Evolutionary conservation across 768 basidiomycete genomes (phyloP), one percentile per base, ranked within the genome.

Genomic region (Boletus reticulatus): DNA sequence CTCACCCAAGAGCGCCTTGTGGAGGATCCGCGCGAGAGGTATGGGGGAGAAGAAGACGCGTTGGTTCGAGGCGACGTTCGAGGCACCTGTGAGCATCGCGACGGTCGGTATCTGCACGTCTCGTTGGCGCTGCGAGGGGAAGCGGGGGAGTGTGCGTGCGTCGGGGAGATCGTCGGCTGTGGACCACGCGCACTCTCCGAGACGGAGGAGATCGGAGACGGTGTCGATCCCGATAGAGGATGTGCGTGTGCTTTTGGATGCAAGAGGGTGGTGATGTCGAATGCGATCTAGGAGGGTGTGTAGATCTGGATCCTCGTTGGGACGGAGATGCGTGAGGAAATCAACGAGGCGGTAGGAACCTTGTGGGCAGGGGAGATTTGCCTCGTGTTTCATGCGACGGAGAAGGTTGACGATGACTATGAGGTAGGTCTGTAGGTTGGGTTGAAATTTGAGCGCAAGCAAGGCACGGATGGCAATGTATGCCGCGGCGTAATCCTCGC

Each of bases 401-500:
- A 72, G 70, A 60, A 83, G 59, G 50, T 69, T 73, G 6, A 74
- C 71, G 32, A 79, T 12, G 32, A 80, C 70, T 16, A 73, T 66
- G 39, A 69, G 69, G 57, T 81, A 82, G 2, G 74, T 75, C 42
- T 66, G 68, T 8, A 72, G 59, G 32, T 72, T 73, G 13, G 76
- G 62, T 1, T 60, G 59, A 13, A 78, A 62, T 2, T 66, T 63
- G 34, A 74, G 65, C 0, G 55, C 47, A 16, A 45, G 38, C 52
- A 76, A 71, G 10, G 73, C 58, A 22, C 66, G 68, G 10, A 84
- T 53, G 17, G 68, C 67, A 44, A 78, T 62, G 57, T 74, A 74
- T 1, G 79, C 81, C 1, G 72, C 83, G 12, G 78, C 65, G 54
- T 80, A 84, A 66, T 84, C 84, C 4, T 69, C 67, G 11, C 67